phyloP scores from a whole-genome alignment of 2,329 filamentous ascomycete species.

The Karstenula rhodostoma region DNA sequence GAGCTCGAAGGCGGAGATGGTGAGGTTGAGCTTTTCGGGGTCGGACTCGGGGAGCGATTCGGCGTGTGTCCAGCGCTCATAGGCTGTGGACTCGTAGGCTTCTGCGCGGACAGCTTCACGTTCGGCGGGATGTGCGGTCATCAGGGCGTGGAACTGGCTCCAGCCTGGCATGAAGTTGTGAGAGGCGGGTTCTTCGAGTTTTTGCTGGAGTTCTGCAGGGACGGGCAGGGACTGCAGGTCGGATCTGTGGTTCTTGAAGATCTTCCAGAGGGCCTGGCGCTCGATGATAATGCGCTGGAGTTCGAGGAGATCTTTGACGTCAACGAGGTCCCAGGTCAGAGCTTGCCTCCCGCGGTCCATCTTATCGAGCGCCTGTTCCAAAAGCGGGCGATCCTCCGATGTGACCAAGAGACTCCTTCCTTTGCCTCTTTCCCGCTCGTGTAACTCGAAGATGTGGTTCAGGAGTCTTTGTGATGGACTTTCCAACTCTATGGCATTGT shows the following conservation, averaged over 20 bases:
- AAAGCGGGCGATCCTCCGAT: conserved; percentile 50
- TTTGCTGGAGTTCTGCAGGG: conserved; percentile 15
- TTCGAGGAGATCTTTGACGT: conserved; percentile 94
- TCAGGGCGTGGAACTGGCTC: conserved; percentile 37
- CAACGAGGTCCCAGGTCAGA: conserved; percentile 78
- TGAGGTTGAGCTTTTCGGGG: conserved; percentile 28
- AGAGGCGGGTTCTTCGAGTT: conserved; percentile 26
- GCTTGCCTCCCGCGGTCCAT: conserved; percentile 74
- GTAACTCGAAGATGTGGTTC: conserved; percentile 71
- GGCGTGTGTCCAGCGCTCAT: conserved; percentile 32
- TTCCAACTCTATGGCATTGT: conserved; percentile 77
- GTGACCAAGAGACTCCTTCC: conserved; percentile 44
- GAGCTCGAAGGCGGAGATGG: conserved; percentile 37
- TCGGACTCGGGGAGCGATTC: conserved; percentile 26
- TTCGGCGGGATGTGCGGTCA: conserved; percentile 29
- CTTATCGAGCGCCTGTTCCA: conserved; percentile 73
- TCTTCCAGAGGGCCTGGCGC: conserved; percentile 76
- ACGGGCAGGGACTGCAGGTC: conserved; percentile 34
- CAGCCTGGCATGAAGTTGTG: conserved; percentile 38
- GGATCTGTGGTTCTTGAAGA: conserved; percentile 61
- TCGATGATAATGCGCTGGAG: conserved; percentile 87
- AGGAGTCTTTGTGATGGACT: conserved; percentile 70
- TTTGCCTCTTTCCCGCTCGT: conserved; percentile 60
- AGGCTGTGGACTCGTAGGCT: conserved; percentile 36
- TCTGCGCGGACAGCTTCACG: conserved; percentile 31